Evolutionary conservation across 2,329 filamentous ascomycete genomes (phyloP).

Genomic region (Colletotrichum eleusines): DNA sequence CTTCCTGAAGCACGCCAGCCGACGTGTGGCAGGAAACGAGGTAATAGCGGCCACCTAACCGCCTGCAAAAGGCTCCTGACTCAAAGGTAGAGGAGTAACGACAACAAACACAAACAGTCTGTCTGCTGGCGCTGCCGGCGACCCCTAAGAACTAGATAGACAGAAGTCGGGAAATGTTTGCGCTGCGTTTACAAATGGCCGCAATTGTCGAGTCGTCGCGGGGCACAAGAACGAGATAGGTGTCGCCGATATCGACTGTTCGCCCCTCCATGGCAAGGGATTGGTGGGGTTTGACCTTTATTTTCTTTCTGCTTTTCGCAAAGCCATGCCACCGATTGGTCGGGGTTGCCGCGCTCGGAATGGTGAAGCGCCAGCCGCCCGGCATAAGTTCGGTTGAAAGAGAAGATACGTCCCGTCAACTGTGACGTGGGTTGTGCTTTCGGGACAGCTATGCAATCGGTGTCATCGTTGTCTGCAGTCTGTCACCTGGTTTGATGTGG

Average conservation of each 20-base stretch:
- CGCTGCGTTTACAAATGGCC: conserved; percentile 6
- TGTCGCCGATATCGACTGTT: conserved; percentile 12
- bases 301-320: conserved; percentile 10
- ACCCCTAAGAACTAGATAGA: not conserved
- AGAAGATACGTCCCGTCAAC: conserved; percentile 5
- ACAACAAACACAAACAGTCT: not conserved
- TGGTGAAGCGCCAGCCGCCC: conserved; percentile 6
- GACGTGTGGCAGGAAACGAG: conserved; percentile 25
- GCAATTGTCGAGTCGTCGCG: conserved; percentile 24
- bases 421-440: conserved; percentile 41
- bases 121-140: not conserved
- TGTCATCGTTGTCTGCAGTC: conserved; percentile 15
- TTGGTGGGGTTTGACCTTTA: conserved; percentile 31
- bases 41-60: conserved; percentile 29
- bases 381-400: conserved; percentile 25
- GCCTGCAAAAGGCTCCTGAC: not conserved
- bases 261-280: conserved; percentile 40
- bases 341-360: not conserved
- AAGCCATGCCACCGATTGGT: conserved; percentile 19
- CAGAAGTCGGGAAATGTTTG: not conserved
- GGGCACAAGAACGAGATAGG: conserved; percentile 21
- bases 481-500: not conserved
- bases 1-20: conserved; percentile 10
- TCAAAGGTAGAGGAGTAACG: conserved; percentile 8
- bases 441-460: conserved; percentile 36